Base-by-base conservation (phyloP, 192 early-diverging fungal species). In the Allomyces macrogynus region DNA sequence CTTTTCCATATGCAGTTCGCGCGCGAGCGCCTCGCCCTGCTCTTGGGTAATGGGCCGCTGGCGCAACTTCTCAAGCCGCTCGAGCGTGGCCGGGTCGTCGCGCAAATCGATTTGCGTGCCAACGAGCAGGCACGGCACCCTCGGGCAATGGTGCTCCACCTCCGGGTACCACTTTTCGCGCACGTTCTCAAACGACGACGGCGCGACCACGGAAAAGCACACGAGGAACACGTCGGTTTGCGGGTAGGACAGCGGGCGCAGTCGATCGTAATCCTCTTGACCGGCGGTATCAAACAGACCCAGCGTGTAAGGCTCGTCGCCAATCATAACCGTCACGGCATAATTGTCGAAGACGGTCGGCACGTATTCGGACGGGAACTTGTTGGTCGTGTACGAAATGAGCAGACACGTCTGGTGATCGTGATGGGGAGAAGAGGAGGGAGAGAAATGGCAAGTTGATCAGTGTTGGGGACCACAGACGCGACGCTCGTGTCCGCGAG, bases 331-430 rank as follows among this genome's bases (percentile, higher is more conserved):
- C n/a, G 91, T 94, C 24, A 93, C 93, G 63, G 91, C 90, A 81
- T 97, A 97, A 74, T 97, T 95, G 78, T 96, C 93, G 81, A 96
- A 96, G n/a, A 88, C 90, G 43, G 93, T 96, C 24, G 93, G 93
- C 27, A 93, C 90, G 73, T 96, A 96, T 82, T 93, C 93, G 57
- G 84, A 88, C 22, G 93, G 93, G 74, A 93, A 93, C 73, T 91
- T 91, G 81, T 93, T 93, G 44, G 91, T 93, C 64, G 93, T 93
- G 75, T 96, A 96, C 62, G 87, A 90, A 69, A 96, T 93, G 68
- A 96, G 80, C 27, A 96, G 80, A 72, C 91, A 92, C 27, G 93
- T 95, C 84, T 95, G 64, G 32, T 3, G 32, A 40, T 8, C 32
- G 32, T 7, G 32, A 40, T 8, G 32, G 8, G 32, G 32, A 44